These are phyloP conservation scores for Candida railenensis DNA, from an alignment of 805 yeast genomes.

Conservation along the genomic window DNA sequence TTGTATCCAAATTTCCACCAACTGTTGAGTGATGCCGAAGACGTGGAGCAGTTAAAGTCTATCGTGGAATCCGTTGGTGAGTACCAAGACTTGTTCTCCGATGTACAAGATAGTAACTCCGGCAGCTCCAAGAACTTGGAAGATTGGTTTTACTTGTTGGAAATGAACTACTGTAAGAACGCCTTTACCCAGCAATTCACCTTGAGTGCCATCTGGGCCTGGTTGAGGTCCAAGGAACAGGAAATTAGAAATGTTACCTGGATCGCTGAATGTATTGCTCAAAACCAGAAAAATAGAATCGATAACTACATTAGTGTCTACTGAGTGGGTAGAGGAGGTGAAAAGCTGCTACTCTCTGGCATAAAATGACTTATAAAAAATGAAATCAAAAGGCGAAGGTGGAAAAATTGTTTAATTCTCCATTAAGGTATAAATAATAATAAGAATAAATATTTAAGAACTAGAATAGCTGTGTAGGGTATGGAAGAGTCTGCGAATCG, in stretches of 20 bases:
- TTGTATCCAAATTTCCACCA: slow-evolving; percentile 69
- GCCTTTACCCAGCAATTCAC: slow-evolving; percentile 98
- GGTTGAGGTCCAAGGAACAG: slow-evolving; percentile 95
- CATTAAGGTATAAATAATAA: background rate
- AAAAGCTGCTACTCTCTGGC: too few species aligned
- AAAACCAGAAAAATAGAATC: slow-evolving; percentile 93
- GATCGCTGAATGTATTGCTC: slow-evolving; percentile 99
- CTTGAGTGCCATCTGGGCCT: slow-evolving; percentile 88
- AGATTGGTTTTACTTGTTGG: slow-evolving; percentile 90
- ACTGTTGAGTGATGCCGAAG: slow-evolving; percentile 74
- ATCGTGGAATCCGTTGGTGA: slow-evolving; percentile 65
- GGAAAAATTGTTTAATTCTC: background rate
- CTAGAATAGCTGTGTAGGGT: too few species aligned
- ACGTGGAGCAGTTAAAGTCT: slow-evolving; percentile 75
- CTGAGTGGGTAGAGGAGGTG: too few species aligned
- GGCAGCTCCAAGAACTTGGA: slow-evolving; percentile 65
- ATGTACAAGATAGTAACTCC: slow-evolving; percentile 31
- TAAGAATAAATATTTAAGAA: background rate
- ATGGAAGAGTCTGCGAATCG: too few species aligned
- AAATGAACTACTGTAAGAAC: slow-evolving; percentile 87
- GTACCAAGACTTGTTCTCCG: slow-evolving; percentile 56
- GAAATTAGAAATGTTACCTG: slow-evolving; percentile 97
- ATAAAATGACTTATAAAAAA: background rate
- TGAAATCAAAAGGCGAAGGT: background rate
- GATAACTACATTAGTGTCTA: slow-evolving; percentile 87